phyloP scores from a whole-genome alignment of 345 rosid species.

The Aegle marmelos region DNA sequence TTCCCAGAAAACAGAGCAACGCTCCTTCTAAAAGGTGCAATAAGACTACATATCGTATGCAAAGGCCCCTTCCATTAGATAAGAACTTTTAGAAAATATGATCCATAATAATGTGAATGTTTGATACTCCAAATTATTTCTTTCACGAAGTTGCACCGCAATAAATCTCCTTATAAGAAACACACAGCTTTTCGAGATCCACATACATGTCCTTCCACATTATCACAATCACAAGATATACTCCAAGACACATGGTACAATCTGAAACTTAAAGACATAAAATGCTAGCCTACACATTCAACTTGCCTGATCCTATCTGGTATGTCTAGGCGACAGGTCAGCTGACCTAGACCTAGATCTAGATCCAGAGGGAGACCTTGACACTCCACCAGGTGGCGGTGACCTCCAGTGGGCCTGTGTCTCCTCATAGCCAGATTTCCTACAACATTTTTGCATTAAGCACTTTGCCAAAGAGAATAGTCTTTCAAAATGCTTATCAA shows the following conservation, averaged over 20 bases:
- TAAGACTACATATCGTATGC: background rate
- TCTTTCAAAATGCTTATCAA: background rate
- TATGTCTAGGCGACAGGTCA: slow-evolving; percentile 46
- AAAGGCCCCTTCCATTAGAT: background rate
- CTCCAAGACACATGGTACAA: background rate
- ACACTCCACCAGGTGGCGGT: slow-evolving; percentile 35
- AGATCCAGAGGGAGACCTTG: slow-evolving; percentile 71
- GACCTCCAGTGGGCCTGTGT: slow-evolving; percentile 42
- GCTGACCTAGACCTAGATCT: slow-evolving; percentile 61
- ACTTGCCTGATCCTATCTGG: slow-evolving; percentile 14
- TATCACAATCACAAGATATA: background rate
- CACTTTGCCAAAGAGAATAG: background rate
- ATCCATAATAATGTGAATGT: background rate
- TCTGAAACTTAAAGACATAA: background rate
- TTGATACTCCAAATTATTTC: background rate
- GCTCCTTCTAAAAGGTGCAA: background rate
- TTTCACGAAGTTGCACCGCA: background rate
- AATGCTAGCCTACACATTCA: background rate
- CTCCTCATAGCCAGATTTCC: slow-evolving; percentile 49
- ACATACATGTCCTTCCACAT: background rate
- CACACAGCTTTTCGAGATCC: no score
- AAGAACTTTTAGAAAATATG: background rate
- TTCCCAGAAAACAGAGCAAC: no score
- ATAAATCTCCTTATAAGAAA: background rate
- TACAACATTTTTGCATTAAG: slow-evolving; percentile 16